Base-by-base conservation (phyloP, 2,329 filamentous ascomycete genomes). In the Monascus ruber region DNA sequence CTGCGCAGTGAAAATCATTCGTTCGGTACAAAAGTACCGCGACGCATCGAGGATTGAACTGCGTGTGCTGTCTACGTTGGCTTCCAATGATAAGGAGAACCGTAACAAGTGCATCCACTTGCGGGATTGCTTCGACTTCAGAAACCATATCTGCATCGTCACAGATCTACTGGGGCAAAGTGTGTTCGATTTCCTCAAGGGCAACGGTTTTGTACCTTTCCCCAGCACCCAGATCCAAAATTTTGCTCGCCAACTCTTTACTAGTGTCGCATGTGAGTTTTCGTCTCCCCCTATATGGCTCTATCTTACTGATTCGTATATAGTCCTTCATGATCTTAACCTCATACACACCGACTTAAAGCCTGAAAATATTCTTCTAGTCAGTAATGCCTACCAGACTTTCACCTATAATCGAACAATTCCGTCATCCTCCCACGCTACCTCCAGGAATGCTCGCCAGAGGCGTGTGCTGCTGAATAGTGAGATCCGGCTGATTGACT, bases 221-320 rank as follows among this genome's bases (percentile, higher is more conserved):
- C 91, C 91, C 8, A 96, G 93, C 70, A 95, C 88, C 49, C 91
- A 98, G 63, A 98, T 98, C 42, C 91, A 96, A 62, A 89, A 78
- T 59, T 96, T 98, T 70, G 91, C 91, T 35, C 79, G 89, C 36
- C 91, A 98, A 59, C 71, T 98, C 10, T 84, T 98, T 45, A 96
- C 89, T n/a, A 96, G 89, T 55, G 93, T 98, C 55, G 91, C 91
- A 42, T 98, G 86, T 94, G 69, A 73, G 85, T 78, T 10, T 10
- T 34, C n/a, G 3, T 33, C 6, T 24, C 38, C 38, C 39, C 29
- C 35, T 26, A 37, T 24, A 26, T 34, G 8, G n/a, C 27, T 40
- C 6, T 24, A 31, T 37, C 40, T 43, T 55, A 47, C 62, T 62
- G 40, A 59, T 43, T 24, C 17, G 34, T 9, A 26, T 45, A 1